These are phyloP conservation scores for Micromonas commoda DNA, from an alignment of 139 green algal genomes.

Conservation along the genomic window DNA sequence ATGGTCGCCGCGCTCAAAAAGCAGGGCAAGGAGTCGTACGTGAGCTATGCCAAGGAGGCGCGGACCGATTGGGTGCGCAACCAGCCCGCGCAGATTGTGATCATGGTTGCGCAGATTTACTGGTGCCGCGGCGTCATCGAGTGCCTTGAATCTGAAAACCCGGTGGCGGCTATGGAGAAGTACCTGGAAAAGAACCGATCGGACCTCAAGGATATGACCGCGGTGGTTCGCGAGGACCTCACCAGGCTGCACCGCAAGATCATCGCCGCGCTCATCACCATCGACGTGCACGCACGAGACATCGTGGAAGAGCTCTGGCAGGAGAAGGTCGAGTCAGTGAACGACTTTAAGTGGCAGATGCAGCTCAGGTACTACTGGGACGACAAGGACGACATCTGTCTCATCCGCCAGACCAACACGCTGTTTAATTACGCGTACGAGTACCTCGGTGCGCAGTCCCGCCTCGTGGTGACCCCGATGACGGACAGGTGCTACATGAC, in stretches of 20 bases:
- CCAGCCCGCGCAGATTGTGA: constrained; percentile 73
- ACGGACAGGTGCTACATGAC: constrained; percentile 86
- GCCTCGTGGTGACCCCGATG: constrained; percentile 81
- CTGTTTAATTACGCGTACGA: constrained; percentile 75
- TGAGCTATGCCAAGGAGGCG: constrained; percentile 51
- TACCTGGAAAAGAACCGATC: constrained; percentile 52
- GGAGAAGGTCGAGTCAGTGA: constrained; percentile 41
- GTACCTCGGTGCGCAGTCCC: constrained; percentile 74
- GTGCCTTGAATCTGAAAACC: constrained; percentile 33
- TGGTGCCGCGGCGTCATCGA: constrained; percentile 65
- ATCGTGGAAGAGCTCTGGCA: constrained; percentile 59
- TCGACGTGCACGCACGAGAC: constrained; percentile 77
- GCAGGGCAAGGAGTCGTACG: constrained; percentile 51
- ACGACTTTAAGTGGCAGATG: constrained; percentile 83
- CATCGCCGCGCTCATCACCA: constrained; percentile 72
- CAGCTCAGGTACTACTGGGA: constrained; percentile 70
- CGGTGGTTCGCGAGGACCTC: constrained; percentile 38
- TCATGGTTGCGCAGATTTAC: constrained; percentile 69
- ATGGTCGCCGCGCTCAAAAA: constrained; percentile 60
- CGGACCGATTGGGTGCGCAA: constrained; percentile 66
- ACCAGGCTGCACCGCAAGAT: constrained; percentile 55
- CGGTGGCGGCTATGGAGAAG: constrained; percentile 32
- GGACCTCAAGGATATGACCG: constrained; percentile 51
- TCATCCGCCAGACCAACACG: constrained; percentile 62
- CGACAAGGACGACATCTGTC: constrained; percentile 37